Conservation (phyloP, 2,329 filamentous ascomycete species). For the Aspergillus novoparasiticus region DNA sequence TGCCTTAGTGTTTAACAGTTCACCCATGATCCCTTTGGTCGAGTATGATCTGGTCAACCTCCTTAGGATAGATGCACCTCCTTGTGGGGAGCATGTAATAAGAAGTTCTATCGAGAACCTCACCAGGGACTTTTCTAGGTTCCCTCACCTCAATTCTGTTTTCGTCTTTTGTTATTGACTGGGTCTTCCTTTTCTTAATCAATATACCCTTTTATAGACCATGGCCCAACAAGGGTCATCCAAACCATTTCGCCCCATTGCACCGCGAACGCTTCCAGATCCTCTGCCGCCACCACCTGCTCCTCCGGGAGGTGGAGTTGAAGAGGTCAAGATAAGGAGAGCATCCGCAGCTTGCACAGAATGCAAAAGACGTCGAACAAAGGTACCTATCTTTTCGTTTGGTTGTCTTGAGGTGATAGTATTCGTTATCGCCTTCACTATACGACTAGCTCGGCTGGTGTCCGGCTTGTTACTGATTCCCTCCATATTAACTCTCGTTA, state of each 20-base stretch:
- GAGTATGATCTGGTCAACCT: constrained; percentile 11
- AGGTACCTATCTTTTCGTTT: constrained; percentile 27
- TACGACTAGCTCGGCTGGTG: neutral
- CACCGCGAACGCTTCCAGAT: constrained; percentile 29
- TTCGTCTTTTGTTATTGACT: constrained; percentile 7
- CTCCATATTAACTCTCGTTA: neutral
- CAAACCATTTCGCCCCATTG: constrained; percentile 34
- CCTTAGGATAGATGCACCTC: constrained; percentile 17
- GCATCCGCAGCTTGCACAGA: constrained; percentile 42
- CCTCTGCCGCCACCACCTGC: constrained; percentile 20
- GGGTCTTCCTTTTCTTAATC: neutral
- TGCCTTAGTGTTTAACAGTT: constrained; percentile 6
- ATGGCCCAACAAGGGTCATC: constrained; percentile 32
- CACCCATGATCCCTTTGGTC: neutral
- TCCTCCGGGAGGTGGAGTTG: constrained; percentile 15
- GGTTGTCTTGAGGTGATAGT: neutral
- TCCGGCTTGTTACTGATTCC: neutral
- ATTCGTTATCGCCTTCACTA: neutral
- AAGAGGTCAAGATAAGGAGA: constrained; percentile 37
- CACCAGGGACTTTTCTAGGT: neutral
- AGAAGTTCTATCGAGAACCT: neutral
- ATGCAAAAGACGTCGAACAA: constrained; percentile 41
- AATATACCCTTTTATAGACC: constrained; percentile 11
- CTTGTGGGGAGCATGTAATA: constrained; percentile 16
- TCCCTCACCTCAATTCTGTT: constrained; percentile 6